These are phyloP conservation scores for Hanseniaspora mollemarum DNA, from an alignment of 805 yeast genomes.

Conservation along the genomic window DNA sequence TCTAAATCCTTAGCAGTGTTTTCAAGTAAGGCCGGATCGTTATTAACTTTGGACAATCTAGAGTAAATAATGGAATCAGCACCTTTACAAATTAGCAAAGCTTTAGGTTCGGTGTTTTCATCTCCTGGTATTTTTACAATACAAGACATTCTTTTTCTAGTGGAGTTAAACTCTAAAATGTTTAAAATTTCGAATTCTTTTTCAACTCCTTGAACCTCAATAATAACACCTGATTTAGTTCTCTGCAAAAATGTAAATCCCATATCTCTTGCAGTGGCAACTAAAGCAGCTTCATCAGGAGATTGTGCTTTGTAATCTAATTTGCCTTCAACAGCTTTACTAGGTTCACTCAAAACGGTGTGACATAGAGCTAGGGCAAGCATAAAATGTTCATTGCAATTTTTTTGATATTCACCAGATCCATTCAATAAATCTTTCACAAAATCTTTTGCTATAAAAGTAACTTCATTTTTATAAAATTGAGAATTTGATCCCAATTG, in stretches of 20 bases:
- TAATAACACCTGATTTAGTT: constrained; percentile 55
- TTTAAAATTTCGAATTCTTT: constrained; percentile 64
- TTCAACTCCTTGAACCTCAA: constrained; percentile 57
- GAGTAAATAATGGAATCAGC: constrained; percentile 73
- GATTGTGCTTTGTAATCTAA: constrained; percentile 61
- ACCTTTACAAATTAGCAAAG: constrained; percentile 66
- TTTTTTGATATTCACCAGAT: constrained; percentile 37
- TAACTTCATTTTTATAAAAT: constrained; percentile 47
- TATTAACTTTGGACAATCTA: constrained; percentile 38
- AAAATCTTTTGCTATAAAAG: constrained; percentile 58
- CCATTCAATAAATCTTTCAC: constrained; percentile 49
- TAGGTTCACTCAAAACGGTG: constrained; percentile 60
- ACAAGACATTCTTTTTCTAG: constrained; percentile 81
- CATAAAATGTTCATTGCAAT: constrained; percentile 63
- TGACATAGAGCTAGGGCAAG: constrained; percentile 66
- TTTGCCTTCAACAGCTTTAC: constrained; percentile 47
- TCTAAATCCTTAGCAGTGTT: constrained; percentile 65
- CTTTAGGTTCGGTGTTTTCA: constrained; percentile 40
- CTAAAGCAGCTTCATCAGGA: constrained; percentile 81
- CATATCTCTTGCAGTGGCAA: constrained; percentile 66
- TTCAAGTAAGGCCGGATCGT: constrained; percentile 38
- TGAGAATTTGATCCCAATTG: constrained; percentile 31
- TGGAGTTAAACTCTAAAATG: constrained; percentile 66
- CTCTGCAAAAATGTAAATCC: constrained; percentile 58
- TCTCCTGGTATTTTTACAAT: constrained; percentile 54